phyloP scores from a whole-genome alignment of 1,284 basidiomycete genomes.

The Chalciporus sp. region DNA sequence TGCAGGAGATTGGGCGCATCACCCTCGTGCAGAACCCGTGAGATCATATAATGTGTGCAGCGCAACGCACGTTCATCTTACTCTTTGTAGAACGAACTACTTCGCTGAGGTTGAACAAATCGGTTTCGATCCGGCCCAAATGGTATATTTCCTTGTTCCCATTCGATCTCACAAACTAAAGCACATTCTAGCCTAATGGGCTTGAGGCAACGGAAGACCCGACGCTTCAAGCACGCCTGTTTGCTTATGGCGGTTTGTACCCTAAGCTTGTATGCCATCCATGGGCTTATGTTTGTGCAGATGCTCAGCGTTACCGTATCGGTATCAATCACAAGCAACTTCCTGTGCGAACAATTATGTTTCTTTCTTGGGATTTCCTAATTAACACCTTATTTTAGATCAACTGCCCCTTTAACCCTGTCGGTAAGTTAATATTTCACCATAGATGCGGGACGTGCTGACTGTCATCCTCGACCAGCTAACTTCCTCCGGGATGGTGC shows the following conservation, averaged over 20 bases:
- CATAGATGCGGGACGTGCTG: not conserved
- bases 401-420: slow-evolving; percentile 23
- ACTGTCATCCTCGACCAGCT: slow-evolving; percentile 1
- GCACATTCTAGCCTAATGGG: slow-evolving; percentile 13
- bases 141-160: slow-evolving; percentile 9
- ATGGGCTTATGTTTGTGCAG: slow-evolving; percentile 4
- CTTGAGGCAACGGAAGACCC: slow-evolving; percentile 43
- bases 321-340: slow-evolving; percentile 23
- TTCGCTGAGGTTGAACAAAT: slow-evolving; percentile 28
- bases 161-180: not conserved
- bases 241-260: slow-evolving; percentile 35
- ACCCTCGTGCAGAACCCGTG: slow-evolving; percentile 41
- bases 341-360: slow-evolving; percentile 7
- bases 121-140: slow-evolving; percentile 22
- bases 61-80: not conserved
- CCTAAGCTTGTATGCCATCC: not conserved
- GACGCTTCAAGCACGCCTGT: slow-evolving; percentile 44
- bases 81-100: slow-evolving; percentile 18
- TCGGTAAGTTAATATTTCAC: slow-evolving; percentile 10
- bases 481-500: slow-evolving; percentile 24
- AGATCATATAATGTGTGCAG: not conserved
- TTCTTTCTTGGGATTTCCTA: not conserved
- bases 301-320: slow-evolving; percentile 25
- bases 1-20: slow-evolving; percentile 40
- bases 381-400: slow-evolving; percentile 12